Evolutionary conservation across 2,329 filamentous ascomycete genomes (phyloP).

Genomic region (Cyphellophora europaea): DNA sequence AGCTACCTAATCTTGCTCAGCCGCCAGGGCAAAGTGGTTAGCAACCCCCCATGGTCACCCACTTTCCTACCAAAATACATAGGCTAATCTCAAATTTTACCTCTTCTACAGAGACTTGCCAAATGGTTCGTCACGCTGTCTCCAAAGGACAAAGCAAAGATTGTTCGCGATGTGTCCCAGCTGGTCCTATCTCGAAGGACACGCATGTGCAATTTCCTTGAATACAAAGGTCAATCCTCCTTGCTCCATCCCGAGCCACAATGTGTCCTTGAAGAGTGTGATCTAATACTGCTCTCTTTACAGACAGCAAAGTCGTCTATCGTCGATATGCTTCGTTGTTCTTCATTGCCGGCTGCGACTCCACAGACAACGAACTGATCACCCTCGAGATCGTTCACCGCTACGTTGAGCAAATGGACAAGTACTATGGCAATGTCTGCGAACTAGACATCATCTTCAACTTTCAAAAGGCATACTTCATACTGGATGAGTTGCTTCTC

Average conservation of each 20-base stretch:
- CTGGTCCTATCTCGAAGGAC: constrained; percentile 91
- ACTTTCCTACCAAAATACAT: constrained; percentile 23
- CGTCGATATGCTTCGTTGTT: constrained; percentile 97
- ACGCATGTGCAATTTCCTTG: constrained; percentile 99
- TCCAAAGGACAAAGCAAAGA: constrained; percentile 98
- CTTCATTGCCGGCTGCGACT: constrained; percentile 95
- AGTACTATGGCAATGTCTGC: constrained; percentile 99
- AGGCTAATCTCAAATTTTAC: constrained; percentile 23
- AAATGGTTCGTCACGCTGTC: constrained; percentile 99
- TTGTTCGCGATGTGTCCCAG: constrained; percentile 98
- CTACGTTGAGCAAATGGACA: constrained; percentile 99
- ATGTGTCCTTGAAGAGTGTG: constrained; percentile 2
- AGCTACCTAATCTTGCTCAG: constrained; percentile 98
- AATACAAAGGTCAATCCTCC: constrained; percentile 74
- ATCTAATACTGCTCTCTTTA: constrained; percentile 5
- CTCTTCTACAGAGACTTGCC: constrained; percentile 66
- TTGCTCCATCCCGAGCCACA: constrained; percentile 1
- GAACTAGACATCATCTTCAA: constrained; percentile 99
- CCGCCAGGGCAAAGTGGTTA: constrained; percentile 96
- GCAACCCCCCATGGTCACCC: constrained; percentile 32
- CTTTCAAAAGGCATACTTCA: constrained; percentile 99
- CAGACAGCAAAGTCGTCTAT: constrained; percentile 98
- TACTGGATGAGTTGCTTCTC: constrained; percentile 88
- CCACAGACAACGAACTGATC: constrained; percentile 97
- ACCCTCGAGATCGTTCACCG: constrained; percentile 97